Base-by-base conservation (phyloP, 148 eudicot genomes). In the Vaccinium darrowii region DNA sequence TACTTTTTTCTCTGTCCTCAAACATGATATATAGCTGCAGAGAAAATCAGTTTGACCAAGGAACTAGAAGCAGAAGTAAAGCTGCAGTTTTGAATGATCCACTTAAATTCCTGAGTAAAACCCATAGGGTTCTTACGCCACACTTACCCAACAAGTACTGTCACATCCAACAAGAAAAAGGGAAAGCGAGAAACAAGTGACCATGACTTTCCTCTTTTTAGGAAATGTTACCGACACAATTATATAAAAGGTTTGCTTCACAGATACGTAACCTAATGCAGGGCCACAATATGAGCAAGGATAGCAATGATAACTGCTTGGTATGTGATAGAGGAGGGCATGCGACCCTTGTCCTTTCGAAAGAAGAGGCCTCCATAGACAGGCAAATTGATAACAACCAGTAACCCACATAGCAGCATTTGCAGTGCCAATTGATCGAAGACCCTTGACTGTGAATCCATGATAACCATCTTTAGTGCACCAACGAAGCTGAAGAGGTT, bases 291-390 rank as follows among this genome's bases (percentile, higher is more conserved):
- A 87, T 36, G 67, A 36, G 81, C 74, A 25, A 86, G 8, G 58
- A 86, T 4, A 25, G 90, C 86, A 8, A 91, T 21, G 15, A 84
- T 50, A 15, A 84, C 33, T 30, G 91, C 88, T 82, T 88, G 87
- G 13, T 57, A 13, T 19, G 84, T 83, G 73, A 90, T 81, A 76
- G 89, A 84, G 25, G 14, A 74, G 4, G 94, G 92, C 88, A 92
- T 86, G 74, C 83, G 86, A 18, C 94, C 94, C 53, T 90, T 86
- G 71, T 92, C 93, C 30, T 87, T 91, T 80, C 92, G 88, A 21
- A 91, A 19, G 81, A 91, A 88, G 30, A 90, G 33, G 43, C 89
- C 93, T 57, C 57, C 63, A 78, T 90, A 90, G 62, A 91, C 80
- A 5, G 94, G 94, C 60, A 83, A 67, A 81, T 91, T 89, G 82